Percentiles rank a stretch among this genome's conserved stretches.
Conservation (phyloP, 495 filamentous ascomycete genomes). For the Penicillium maclennaniae region DNA sequence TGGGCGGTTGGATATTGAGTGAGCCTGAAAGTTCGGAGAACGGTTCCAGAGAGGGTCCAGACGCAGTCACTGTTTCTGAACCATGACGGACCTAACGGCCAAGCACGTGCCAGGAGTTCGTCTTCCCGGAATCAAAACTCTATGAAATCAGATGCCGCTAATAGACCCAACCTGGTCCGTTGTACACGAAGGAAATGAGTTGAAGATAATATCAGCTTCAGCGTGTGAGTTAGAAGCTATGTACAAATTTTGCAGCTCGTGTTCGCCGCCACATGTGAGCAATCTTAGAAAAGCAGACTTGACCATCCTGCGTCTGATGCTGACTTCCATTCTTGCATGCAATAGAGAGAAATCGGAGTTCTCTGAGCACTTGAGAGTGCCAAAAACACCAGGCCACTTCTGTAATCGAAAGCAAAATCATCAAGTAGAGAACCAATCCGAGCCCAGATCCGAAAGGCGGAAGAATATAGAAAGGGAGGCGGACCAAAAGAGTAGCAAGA, state of each 20-base stretch:
- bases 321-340: neutral
- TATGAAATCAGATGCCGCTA: neutral
- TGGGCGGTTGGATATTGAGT: neutral
- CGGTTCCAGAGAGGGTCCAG: neutral
- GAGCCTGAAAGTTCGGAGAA: neutral
- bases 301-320: neutral
- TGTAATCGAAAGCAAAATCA: slow-evolving; percentile 9
- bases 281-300: slow-evolving; percentile 1
- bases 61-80: neutral
- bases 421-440: slow-evolving; percentile 9
- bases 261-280: neutral
- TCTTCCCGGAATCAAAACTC: no score
- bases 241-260: slow-evolving; percentile 20
- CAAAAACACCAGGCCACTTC: slow-evolving; percentile 4
- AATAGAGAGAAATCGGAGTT: neutral
- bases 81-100: no score
- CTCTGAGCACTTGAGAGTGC: neutral
- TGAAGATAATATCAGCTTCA: slow-evolving; percentile 16
- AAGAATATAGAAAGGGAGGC: slow-evolving; percentile 8
- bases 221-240: slow-evolving; percentile 22
- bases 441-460: slow-evolving; percentile 8
- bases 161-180: neutral
- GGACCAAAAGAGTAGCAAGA: slow-evolving; percentile 7
- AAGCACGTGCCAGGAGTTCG: no score
- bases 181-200: neutral